A percentile compares a stretch with the other conserved stretches of the same genome.
These are phyloP conservation scores for Paramecium biaurelia DNA, from an alignment of 73 alveolate species.

Conservation along the genomic window DNA sequence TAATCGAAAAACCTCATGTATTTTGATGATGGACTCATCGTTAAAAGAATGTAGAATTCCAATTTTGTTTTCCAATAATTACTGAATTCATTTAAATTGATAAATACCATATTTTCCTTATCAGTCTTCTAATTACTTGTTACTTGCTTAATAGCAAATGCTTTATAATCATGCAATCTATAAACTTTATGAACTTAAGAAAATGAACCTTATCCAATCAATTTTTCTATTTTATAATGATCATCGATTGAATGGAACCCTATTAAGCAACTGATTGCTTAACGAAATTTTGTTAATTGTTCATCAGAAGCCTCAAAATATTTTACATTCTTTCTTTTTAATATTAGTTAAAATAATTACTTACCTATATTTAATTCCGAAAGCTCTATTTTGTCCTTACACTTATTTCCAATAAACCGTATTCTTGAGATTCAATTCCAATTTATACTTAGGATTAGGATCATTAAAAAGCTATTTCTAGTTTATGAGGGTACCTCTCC, in stretches of 20 bases:
- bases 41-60: not conserved
- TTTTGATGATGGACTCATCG: not conserved
- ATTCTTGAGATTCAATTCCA: constrained; percentile 1
- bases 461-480: not conserved
- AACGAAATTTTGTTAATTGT: not conserved
- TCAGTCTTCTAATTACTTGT: not conserved
- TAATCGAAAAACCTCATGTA: not conserved
- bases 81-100: not conserved
- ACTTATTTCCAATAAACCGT: constrained; percentile 19
- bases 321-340: not conserved
- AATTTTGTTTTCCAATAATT: constrained; percentile 20
- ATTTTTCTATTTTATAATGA: not conserved
- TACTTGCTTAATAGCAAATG: constrained; percentile 20
- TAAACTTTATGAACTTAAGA: not conserved
- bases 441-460: constrained; percentile 32
- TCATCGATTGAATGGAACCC: constrained; percentile 21
- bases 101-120: constrained; percentile 45
- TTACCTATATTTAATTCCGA: constrained; percentile 33
- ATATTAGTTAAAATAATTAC: not conserved
- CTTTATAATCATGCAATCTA: not conserved
- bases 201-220: constrained; percentile 38
- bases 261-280: not conserved
- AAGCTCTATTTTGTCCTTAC: not conserved
- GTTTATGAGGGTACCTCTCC: not conserved
- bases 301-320: constrained; percentile 29